Conservation (phyloP, 2,329 filamentous ascomycete genomes). For the Trichoderma oligosporum region DNA sequence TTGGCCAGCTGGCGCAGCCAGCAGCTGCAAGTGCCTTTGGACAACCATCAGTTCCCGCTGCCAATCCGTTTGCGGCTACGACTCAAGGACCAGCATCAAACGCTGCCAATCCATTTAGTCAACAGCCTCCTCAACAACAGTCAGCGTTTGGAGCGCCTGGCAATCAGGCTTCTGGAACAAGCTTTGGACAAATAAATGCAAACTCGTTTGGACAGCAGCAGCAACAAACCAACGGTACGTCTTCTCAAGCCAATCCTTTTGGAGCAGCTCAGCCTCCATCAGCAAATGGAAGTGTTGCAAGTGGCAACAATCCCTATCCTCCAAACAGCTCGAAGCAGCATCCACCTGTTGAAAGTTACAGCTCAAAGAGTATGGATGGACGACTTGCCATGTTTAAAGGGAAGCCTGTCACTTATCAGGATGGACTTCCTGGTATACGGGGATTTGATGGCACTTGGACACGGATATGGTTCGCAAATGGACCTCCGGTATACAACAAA, state of each 20-base stretch:
- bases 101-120: slow-evolving; percentile 29
- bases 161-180: slow-evolving; percentile 9
- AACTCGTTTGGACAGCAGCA: slow-evolving; percentile 28
- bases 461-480: slow-evolving; percentile 70
- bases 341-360: slow-evolving; percentile 44
- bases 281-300: not conserved
- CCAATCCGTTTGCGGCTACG: slow-evolving; percentile 30
- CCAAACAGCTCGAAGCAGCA: slow-evolving; percentile 44
- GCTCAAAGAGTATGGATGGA: slow-evolving; percentile 40
- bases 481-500: slow-evolving; percentile 59
- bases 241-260: slow-evolving; percentile 27
- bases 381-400: slow-evolving; percentile 59
- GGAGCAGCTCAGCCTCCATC: slow-evolving; percentile 20
- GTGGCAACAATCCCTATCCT: slow-evolving; percentile 39
- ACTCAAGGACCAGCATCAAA: slow-evolving; percentile 22
- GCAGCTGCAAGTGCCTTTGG: slow-evolving; percentile 28
- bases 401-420: slow-evolving; percentile 57
- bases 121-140: slow-evolving; percentile 25
- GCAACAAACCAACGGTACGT: slow-evolving; percentile 18
- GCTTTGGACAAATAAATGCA: slow-evolving; percentile 19
- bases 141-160: slow-evolving; percentile 14
- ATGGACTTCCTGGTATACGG: slow-evolving; percentile 44
- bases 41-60: slow-evolving; percentile 24
- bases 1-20: slow-evolving; percentile 22
- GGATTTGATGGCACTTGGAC: slow-evolving; percentile 54